Conservation (phyloP, 768 basidiomycete genomes). For the Trichaptum fuscoviolaceum region DNA sequence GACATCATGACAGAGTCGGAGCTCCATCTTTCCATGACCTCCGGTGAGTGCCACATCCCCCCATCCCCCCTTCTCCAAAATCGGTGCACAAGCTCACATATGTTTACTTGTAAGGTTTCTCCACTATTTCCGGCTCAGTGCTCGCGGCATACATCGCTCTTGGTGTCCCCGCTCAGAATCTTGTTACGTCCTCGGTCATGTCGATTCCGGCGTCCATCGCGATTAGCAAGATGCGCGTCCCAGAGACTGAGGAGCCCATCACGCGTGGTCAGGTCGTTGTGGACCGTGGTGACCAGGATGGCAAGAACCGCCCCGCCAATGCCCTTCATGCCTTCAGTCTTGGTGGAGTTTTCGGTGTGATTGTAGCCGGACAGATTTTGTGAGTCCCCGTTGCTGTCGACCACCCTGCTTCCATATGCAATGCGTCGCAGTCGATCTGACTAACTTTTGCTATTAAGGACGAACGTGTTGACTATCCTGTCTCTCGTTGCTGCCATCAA, state of each 20-base stretch:
- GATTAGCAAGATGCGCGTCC: slow-evolving; percentile 82
- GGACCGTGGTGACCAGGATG: slow-evolving; percentile 63
- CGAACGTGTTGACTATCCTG: slow-evolving; percentile 82
- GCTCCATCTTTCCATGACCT: slow-evolving; percentile 85
- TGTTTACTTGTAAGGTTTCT: slow-evolving; percentile 47
- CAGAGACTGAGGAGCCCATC: slow-evolving; percentile 80
- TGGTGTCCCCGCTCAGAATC: slow-evolving; percentile 73
- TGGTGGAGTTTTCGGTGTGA: slow-evolving; percentile 79
- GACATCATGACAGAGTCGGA: slow-evolving; percentile 83
- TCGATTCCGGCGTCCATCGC: slow-evolving; percentile 92
- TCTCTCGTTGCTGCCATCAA: slow-evolving; percentile 79
- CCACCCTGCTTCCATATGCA: slow-evolving; percentile 10
- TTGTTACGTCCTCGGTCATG: slow-evolving; percentile 90
- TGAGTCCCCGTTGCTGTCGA: slow-evolving; percentile 28
- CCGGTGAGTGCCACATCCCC: slow-evolving; percentile 37
- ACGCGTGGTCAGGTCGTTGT: slow-evolving; percentile 78
- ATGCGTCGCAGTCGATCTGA: neutral
- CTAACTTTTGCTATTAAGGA: slow-evolving; percentile 30
- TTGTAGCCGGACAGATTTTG: slow-evolving; percentile 86
- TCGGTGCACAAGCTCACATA: slow-evolving; percentile 11
- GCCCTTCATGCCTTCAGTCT: slow-evolving; percentile 85
- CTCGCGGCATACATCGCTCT: slow-evolving; percentile 76
- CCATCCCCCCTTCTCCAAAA: neutral
- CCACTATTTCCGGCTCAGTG: slow-evolving; percentile 90
- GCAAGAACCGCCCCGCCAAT: slow-evolving; percentile 59